Percentiles rank a stretch among this genome's conserved stretches.
Evolutionary conservation across 2,329 filamentous ascomycete genomes (phyloP).

Genomic region (Fusarium beomiforme): DNA sequence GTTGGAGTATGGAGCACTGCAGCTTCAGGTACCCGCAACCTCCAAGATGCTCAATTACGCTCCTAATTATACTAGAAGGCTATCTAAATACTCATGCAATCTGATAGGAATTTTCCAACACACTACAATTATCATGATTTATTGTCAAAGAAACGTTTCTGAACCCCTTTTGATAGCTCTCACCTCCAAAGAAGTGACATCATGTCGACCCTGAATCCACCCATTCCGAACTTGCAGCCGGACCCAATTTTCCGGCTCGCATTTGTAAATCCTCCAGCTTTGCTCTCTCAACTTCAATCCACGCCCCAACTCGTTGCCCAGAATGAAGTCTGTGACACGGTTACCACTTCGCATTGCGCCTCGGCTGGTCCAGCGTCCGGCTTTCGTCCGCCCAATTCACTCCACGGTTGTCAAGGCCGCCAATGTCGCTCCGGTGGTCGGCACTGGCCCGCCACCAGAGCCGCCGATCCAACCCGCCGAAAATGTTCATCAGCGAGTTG

Average conservation of each 20-base stretch:
- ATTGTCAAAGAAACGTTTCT: neutral
- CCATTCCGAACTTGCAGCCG: slow-evolving; percentile 16
- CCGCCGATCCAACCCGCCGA: slow-evolving; percentile 59
- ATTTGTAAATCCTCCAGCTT: slow-evolving; percentile 14
- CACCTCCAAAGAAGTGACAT: slow-evolving; percentile 27
- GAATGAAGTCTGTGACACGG: slow-evolving; percentile 55
- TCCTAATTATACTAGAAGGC: neutral
- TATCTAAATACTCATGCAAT: rapidly evolving
- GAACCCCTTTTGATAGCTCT: neutral
- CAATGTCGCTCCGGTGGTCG: slow-evolving; percentile 62
- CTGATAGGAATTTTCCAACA: rapidly evolving
- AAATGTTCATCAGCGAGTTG: slow-evolving; percentile 56
- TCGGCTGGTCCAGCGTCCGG: slow-evolving; percentile 34
- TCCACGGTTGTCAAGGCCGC: slow-evolving; percentile 51
- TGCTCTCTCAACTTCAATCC: slow-evolving; percentile 5
- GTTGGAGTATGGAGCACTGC: slow-evolving; percentile 10
- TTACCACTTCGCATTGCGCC: slow-evolving; percentile 51
- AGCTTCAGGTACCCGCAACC: slow-evolving; percentile 10
- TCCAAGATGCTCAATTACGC: neutral
- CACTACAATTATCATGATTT: neutral
- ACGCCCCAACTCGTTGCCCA: slow-evolving; percentile 17
- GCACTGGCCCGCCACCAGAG: slow-evolving; percentile 68
- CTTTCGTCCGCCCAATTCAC: slow-evolving; percentile 46
- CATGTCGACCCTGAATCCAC: slow-evolving; percentile 35
- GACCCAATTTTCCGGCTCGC: slow-evolving; percentile 38